Conservation (phyloP, 2,329 filamentous ascomycete genomes). For the Pseudogymnoascus sp. region DNA sequence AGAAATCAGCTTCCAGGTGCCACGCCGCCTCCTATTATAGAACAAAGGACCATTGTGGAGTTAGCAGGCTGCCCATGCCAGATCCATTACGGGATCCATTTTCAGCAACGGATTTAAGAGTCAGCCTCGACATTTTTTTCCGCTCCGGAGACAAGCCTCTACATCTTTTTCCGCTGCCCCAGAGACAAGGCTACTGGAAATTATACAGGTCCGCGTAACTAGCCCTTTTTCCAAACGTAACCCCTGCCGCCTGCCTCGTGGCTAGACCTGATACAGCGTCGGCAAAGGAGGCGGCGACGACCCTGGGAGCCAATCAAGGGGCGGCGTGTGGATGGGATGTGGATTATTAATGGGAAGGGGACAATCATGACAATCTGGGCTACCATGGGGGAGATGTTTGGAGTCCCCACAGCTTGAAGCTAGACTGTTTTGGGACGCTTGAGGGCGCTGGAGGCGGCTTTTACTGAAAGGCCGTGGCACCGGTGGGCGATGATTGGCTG, state of each 20-base stretch:
- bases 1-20: background rate
- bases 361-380: background rate
- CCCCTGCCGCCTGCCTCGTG: background rate
- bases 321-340: background rate
- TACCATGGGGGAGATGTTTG: background rate
- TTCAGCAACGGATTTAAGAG: background rate
- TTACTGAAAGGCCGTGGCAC: background rate
- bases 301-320: background rate
- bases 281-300: background rate
- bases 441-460: background rate
- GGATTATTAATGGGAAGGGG: background rate
- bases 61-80: no score
- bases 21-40: background rate
- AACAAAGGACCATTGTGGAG: background rate
- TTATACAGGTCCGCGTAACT: background rate
- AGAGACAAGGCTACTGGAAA: background rate
- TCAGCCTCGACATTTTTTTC: background rate
- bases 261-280: background rate
- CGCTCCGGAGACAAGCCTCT: background rate
- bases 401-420: background rate
- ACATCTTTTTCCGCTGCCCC: no score
- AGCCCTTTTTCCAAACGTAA: background rate
- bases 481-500: background rate
- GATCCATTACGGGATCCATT: background rate
- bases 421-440: background rate